These are phyloP conservation scores for Dendrobium huoshanense DNA, from an alignment of 106 monocot species.

Conservation along the genomic window DNA sequence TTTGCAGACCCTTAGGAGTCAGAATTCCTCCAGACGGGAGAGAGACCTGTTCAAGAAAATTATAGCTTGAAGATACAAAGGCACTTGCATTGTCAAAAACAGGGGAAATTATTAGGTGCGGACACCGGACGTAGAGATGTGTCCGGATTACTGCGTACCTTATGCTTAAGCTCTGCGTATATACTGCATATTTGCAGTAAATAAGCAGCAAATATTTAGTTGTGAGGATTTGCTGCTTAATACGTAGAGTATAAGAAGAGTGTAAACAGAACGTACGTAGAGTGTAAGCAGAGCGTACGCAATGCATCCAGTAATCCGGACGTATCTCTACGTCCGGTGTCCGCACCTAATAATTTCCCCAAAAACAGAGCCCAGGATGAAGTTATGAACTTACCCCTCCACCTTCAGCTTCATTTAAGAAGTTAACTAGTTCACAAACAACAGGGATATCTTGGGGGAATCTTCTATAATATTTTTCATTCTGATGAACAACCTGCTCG, in stretches of 20 bases:
- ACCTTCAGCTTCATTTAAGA: slow-evolving; percentile 53
- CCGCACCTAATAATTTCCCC: too few species aligned
- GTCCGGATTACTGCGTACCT: too few species aligned
- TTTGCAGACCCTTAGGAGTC: slow-evolving; percentile 80
- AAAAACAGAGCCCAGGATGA: neutral
- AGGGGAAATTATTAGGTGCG: neutral
- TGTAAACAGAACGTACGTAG: too few species aligned
- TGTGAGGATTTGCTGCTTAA: too few species aligned
- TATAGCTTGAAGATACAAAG: neutral
- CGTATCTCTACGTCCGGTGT: too few species aligned
- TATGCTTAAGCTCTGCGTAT: too few species aligned
- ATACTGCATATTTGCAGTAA: too few species aligned
- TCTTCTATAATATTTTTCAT: slow-evolving; percentile 92
- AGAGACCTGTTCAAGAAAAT: slow-evolving; percentile 38
- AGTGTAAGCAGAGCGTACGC: too few species aligned
- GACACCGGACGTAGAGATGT: too few species aligned
- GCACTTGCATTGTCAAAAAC: neutral
- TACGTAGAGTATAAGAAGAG: too few species aligned
- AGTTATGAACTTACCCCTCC: slow-evolving; percentile 67
- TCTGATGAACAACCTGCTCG: slow-evolving; percentile 78
- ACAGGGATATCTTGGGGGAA: slow-evolving; percentile 77
- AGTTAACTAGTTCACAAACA: slow-evolving; percentile 58
- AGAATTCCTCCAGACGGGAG: slow-evolving; percentile 91
- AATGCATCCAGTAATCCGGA: too few species aligned
- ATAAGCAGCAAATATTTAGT: too few species aligned